Conservation (phyloP, 2,329 filamentous ascomycete genomes). For the Verticillium isaacii region DNA sequence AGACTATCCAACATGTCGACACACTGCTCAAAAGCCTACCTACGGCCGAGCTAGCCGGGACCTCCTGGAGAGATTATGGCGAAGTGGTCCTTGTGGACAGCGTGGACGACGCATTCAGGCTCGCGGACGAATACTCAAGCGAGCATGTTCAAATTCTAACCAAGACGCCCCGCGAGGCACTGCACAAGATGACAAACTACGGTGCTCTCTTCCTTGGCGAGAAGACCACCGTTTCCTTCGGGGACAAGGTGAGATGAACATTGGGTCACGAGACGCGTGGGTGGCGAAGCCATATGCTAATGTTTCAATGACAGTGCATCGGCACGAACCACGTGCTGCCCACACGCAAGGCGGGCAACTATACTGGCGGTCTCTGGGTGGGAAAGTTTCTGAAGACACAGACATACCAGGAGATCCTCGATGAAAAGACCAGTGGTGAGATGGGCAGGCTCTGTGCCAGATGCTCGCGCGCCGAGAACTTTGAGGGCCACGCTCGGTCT, state of each 20-base stretch:
- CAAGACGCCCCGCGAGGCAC: constrained; percentile 36
- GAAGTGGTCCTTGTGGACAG: constrained; percentile 38
- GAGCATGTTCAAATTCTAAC: constrained; percentile 51
- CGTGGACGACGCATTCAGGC: constrained; percentile 34
- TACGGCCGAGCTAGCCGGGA: constrained; percentile 35
- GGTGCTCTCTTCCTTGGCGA: constrained; percentile 46
- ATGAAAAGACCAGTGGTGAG: constrained; percentile 36
- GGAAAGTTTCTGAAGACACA: constrained; percentile 47
- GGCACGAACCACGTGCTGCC: constrained; percentile 52
- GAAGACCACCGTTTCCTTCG: constrained; percentile 47
- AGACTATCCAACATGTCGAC: constrained; percentile 31
- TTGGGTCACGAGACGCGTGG: neutral
- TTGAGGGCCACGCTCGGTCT: constrained; percentile 48
- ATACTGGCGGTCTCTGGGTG: constrained; percentile 50
- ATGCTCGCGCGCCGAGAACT: constrained; percentile 43
- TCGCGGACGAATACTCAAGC: constrained; percentile 42
- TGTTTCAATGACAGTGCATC: constrained; percentile 34
- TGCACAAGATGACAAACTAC: constrained; percentile 46
- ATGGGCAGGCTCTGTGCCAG: constrained; percentile 43
- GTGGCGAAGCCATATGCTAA: too few relatives aligned
- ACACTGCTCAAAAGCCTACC: constrained; percentile 32
- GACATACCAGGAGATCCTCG: constrained; percentile 47
- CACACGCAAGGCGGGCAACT: constrained; percentile 39
- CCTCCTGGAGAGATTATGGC: constrained; percentile 39
- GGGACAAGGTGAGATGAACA: constrained; percentile 38